phyloP scores from a whole-genome alignment of 768 basidiomycete genomes.

The Leucosporidium creatinivorum region DNA sequence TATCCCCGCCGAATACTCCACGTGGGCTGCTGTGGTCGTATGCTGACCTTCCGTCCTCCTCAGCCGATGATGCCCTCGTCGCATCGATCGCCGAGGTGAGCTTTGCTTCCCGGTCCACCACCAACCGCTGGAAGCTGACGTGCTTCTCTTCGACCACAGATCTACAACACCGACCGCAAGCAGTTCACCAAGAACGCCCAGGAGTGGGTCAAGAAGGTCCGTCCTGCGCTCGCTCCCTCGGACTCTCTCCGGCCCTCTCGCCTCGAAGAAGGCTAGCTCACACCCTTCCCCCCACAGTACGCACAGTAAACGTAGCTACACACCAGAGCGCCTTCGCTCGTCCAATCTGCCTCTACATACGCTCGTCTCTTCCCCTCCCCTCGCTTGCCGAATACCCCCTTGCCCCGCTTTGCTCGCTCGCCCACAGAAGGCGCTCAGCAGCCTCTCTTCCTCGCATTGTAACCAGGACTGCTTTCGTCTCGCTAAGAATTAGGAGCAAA shows the following conservation, averaged over 20 bases:
- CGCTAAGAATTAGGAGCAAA: too few relatives aligned
- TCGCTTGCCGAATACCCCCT: too few relatives aligned
- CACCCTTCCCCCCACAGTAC: background rate
- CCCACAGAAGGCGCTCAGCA: too few relatives aligned
- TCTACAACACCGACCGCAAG: constrained; percentile 26
- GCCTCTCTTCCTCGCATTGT: too few relatives aligned
- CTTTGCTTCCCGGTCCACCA: too few relatives aligned
- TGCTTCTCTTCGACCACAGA: background rate
- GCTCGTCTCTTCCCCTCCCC: too few relatives aligned
- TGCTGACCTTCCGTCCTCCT: background rate
- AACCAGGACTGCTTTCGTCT: too few relatives aligned
- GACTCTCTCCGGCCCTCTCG: background rate
- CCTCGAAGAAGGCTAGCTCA: background rate
- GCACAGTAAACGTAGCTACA: background rate
- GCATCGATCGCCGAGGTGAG: constrained; percentile 33
- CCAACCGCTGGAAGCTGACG: background rate
- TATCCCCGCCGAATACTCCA: too few relatives aligned
- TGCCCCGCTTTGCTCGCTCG: too few relatives aligned
- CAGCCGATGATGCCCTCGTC: constrained; percentile 34
- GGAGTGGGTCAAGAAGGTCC: constrained; percentile 33
- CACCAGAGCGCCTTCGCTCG: too few relatives aligned
- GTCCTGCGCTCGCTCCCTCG: background rate
- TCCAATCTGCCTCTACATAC: too few relatives aligned
- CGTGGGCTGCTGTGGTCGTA: too few relatives aligned
- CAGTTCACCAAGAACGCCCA: constrained; percentile 29